Evolutionary conservation across 108 stramenopile species (phyloP).

Genomic region (Aurantiochytrium sp.): DNA sequence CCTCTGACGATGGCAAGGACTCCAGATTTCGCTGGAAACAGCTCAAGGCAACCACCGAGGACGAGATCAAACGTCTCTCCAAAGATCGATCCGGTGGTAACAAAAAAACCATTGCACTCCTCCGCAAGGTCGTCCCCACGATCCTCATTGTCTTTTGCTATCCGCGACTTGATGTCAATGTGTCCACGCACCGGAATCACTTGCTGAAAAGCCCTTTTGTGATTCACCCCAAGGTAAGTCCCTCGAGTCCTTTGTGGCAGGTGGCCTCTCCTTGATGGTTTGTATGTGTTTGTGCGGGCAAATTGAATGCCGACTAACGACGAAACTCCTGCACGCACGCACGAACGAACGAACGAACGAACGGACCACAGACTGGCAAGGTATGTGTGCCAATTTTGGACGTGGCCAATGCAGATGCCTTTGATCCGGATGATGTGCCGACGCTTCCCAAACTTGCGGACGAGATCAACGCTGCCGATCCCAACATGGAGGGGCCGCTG

Average conservation of each 20-base stretch:
- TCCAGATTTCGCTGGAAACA: slow-evolving; percentile 47
- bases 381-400: slow-evolving; percentile 90
- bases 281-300: no score
- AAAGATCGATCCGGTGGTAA: not conserved
- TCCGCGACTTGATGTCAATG: slow-evolving; percentile 97
- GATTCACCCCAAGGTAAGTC: slow-evolving; percentile 81
- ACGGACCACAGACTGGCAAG: slow-evolving; percentile 48
- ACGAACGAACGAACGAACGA: no score
- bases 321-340: no score
- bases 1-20: not conserved
- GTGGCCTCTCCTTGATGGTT: no score
- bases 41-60: slow-evolving; percentile 39
- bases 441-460: slow-evolving; percentile 61
- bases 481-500: slow-evolving; percentile 25
- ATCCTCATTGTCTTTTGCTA: slow-evolving; percentile 83
- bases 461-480: slow-evolving; percentile 51
- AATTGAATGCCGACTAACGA: no score
- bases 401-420: slow-evolving; percentile 42
- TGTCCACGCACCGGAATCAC: slow-evolving; percentile 96
- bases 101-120: slow-evolving; percentile 26
- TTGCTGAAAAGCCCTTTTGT: slow-evolving; percentile 97
- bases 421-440: slow-evolving; percentile 76
- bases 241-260: not conserved
- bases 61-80: not conserved
- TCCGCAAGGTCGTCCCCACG: slow-evolving; percentile 78